phyloP scores from a whole-genome alignment of 2,329 filamentous ascomycete species.

The Calonectria pteridis region DNA sequence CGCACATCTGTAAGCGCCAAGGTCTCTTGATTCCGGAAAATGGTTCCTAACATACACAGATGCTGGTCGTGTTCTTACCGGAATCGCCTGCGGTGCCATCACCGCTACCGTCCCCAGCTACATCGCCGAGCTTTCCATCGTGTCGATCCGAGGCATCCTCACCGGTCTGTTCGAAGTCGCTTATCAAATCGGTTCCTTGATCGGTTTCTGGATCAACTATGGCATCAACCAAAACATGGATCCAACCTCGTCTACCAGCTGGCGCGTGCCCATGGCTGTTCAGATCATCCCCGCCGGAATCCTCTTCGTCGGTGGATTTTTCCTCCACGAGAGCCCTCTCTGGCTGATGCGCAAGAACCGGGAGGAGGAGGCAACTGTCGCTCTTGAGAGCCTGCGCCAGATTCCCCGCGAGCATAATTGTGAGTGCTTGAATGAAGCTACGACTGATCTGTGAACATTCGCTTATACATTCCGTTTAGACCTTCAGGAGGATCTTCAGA shows the following conservation, averaged over 20 bases:
- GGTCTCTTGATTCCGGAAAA: too few relatives aligned
- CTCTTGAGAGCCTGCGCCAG: constrained; percentile 55
- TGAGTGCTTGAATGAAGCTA: constrained; percentile 18
- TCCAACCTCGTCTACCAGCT: constrained; percentile 49
- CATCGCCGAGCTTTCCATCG: constrained; percentile 71
- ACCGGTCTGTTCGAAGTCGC: constrained; percentile 66
- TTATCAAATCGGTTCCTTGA: constrained; percentile 64
- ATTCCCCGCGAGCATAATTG: constrained; percentile 55
- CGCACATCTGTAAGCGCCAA: constrained; percentile 54
- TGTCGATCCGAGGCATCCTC: constrained; percentile 69
- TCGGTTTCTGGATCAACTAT: constrained; percentile 67
- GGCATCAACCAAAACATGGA: constrained; percentile 57
- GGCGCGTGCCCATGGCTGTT: constrained; percentile 63
- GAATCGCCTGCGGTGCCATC: constrained; percentile 68
- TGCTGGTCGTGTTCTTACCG: constrained; percentile 68
- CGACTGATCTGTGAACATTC: too few relatives aligned
- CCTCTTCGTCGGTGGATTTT: constrained; percentile 58
- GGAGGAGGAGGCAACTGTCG: constrained; percentile 48
- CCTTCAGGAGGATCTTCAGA: constrained; percentile 62
- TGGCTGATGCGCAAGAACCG: constrained; percentile 52
- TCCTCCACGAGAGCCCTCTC: constrained; percentile 58
- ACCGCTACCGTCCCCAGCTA: constrained; percentile 73
- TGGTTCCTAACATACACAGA: constrained; percentile 52
- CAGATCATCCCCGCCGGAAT: constrained; percentile 60
- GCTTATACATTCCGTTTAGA: constrained; percentile 39